Evolutionary conservation across 2,329 filamentous ascomycete species (phyloP).

Genomic region (Apiospora pterosperma): DNA sequence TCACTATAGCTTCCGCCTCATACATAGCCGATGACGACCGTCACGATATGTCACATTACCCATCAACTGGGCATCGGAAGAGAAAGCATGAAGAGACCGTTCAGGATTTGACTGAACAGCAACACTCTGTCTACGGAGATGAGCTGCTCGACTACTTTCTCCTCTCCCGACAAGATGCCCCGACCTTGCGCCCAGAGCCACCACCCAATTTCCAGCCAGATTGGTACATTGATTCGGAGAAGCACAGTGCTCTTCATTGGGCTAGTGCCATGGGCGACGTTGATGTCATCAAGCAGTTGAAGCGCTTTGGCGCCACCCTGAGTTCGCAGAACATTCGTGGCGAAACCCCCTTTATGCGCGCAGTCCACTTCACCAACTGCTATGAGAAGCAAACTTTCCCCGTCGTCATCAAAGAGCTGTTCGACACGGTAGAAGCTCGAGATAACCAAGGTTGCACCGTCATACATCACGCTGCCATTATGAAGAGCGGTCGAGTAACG

Average conservation of each 20-base stretch:
- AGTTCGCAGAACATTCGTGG: slow-evolving; percentile 67
- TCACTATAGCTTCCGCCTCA: slow-evolving; percentile 78
- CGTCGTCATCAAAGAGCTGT: slow-evolving; percentile 75
- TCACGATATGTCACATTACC: slow-evolving; percentile 60
- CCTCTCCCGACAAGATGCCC: slow-evolving; percentile 74
- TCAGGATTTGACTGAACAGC: slow-evolving; percentile 68
- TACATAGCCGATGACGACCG: slow-evolving; percentile 82
- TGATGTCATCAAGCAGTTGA: slow-evolving; percentile 83
- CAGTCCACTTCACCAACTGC: slow-evolving; percentile 95
- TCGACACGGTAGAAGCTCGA: slow-evolving; percentile 73
- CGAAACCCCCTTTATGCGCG: slow-evolving; percentile 91
- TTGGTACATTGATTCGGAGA: slow-evolving; percentile 88
- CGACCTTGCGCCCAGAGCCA: slow-evolving; percentile 70
- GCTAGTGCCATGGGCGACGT: slow-evolving; percentile 96
- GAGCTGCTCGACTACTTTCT: slow-evolving; percentile 96
- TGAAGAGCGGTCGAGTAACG: slow-evolving; percentile 74
- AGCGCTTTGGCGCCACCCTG: slow-evolving; percentile 73
- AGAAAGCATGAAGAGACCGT: slow-evolving; percentile 68
- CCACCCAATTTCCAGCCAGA: slow-evolving; percentile 86
- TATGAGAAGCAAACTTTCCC: slow-evolving; percentile 92
- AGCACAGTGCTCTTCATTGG: slow-evolving; percentile 94
- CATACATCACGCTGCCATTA: slow-evolving; percentile 90
- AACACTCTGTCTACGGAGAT: slow-evolving; percentile 88
- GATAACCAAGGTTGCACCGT: slow-evolving; percentile 84
- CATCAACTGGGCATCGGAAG: slow-evolving; percentile 61